These are phyloP conservation scores for Teratosphaeria destructans DNA, from an alignment of 2,329 filamentous ascomycete genomes.

Conservation along the genomic window DNA sequence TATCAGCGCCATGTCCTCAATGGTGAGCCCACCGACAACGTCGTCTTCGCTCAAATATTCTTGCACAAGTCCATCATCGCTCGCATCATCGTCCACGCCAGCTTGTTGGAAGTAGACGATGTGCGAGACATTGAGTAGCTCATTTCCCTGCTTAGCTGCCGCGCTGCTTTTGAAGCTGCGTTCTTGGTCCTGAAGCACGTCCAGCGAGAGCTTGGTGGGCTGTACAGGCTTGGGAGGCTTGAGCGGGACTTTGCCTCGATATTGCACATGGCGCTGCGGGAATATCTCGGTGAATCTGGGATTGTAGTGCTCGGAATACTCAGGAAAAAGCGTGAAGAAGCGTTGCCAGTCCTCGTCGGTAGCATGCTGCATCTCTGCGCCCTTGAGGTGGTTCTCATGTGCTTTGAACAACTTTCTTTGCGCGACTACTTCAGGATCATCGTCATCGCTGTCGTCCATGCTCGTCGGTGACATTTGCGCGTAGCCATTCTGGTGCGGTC, in stretches of 20 bases:
- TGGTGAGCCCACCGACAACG: slow-evolving; percentile 60
- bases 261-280: slow-evolving; percentile 67
- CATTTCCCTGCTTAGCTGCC: slow-evolving; percentile 28
- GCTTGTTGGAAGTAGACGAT: slow-evolving; percentile 45
- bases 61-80: slow-evolving; percentile 37
- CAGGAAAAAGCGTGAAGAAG: slow-evolving; percentile 69
- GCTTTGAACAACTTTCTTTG: slow-evolving; percentile 24
- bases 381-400: slow-evolving; percentile 9
- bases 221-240: slow-evolving; percentile 75
- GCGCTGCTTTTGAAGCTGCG: slow-evolving; percentile 69
- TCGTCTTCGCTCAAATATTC: slow-evolving; percentile 50
- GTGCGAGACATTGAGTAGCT: slow-evolving; percentile 2
- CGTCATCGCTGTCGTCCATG: slow-evolving; percentile 13
- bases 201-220: slow-evolving; percentile 78
- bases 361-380: slow-evolving; percentile 9
- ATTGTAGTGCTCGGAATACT: slow-evolving; percentile 63
- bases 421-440: slow-evolving; percentile 15
- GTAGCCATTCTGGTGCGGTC: slow-evolving; percentile 3
- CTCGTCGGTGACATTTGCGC: slow-evolving; percentile 14
- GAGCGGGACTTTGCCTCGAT: slow-evolving; percentile 64
- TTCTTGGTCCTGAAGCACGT: slow-evolving; percentile 77
- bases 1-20: slow-evolving; percentile 72
- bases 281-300: slow-evolving; percentile 76
- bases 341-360: slow-evolving; percentile 61
- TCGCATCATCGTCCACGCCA: slow-evolving; percentile 39